Evolutionary conservation across 164 flowering plant species (phyloP).

Genomic region (Kalanchoe fedtschenkoi): DNA sequence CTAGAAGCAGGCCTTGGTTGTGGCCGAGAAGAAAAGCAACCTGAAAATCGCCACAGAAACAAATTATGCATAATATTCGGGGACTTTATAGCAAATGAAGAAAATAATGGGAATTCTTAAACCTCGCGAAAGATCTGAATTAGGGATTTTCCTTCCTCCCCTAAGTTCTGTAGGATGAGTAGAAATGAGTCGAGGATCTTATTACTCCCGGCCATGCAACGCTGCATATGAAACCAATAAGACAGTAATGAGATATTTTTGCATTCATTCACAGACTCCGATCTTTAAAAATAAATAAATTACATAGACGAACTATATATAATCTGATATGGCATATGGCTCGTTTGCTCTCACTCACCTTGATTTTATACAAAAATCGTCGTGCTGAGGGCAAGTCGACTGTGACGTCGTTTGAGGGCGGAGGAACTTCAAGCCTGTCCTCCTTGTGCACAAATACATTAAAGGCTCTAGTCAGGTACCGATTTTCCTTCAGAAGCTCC

Average conservation of each 20-base stretch:
- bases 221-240: background rate
- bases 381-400: background rate
- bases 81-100: background rate
- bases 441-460: background rate
- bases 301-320: too few species aligned
- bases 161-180: background rate
- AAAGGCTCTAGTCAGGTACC: background rate
- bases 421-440: background rate
- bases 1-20: background rate
- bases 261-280: background rate
- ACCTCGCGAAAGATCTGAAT: background rate
- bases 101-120: background rate
- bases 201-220: background rate
- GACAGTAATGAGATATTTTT: background rate
- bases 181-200: background rate
- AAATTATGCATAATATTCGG: background rate
- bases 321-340: too few species aligned
- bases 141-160: background rate
- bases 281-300: too few species aligned
- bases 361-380: background rate
- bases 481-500: background rate
- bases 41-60: background rate
- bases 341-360: background rate
- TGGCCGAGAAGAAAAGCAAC: background rate
- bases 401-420: background rate